A percentile compares a stretch with the other conserved stretches of the same genome.
phyloP scores from a whole-genome alignment of 176 grass and related monocot genomes.

The Ensete glaucum region DNA sequence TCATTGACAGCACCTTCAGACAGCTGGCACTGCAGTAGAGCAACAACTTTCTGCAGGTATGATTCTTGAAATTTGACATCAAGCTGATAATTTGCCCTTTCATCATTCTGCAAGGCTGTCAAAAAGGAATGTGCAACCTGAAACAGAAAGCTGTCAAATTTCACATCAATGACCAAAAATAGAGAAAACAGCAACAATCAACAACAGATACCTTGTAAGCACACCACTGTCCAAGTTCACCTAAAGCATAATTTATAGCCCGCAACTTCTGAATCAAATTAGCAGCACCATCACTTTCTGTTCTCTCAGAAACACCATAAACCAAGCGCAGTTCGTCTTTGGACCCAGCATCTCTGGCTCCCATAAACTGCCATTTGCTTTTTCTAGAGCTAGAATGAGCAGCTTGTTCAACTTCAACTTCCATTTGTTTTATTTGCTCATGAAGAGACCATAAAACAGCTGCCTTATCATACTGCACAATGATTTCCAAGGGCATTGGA shows the following conservation, averaged over 20 bases:
- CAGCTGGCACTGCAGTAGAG: constrained; percentile 77
- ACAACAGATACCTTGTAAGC: constrained; percentile 61
- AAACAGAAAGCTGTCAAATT: constrained; percentile 2
- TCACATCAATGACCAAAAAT: not conserved
- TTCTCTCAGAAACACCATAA: constrained; percentile 98
- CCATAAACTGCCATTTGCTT: constrained; percentile 99
- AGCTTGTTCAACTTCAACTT: constrained; percentile 67
- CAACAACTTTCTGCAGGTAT: constrained; percentile 82
- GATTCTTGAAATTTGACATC: constrained; percentile 99
- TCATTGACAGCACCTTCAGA: constrained; percentile 65
- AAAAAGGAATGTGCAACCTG: constrained; percentile 93
- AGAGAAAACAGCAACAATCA: not conserved
- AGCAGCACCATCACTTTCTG: constrained; percentile 96
- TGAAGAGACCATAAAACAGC: constrained; percentile 76
- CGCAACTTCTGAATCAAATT: constrained; percentile 99
- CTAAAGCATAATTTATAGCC: constrained; percentile 93
- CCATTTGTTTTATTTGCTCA: constrained; percentile 93
- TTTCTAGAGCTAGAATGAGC: constrained; percentile 78
- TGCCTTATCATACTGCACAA: constrained; percentile 92
- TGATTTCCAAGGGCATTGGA: constrained; percentile 74
- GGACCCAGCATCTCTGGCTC: constrained; percentile 91
- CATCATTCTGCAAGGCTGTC: constrained; percentile 91
- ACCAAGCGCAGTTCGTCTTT: constrained; percentile 90
- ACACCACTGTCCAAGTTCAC: constrained; percentile 98
- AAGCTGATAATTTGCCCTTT: constrained; percentile 93